Evolutionary conservation across 768 basidiomycete genomes (phyloP).

Genomic region (Hebeloma cylindrosporum): DNA sequence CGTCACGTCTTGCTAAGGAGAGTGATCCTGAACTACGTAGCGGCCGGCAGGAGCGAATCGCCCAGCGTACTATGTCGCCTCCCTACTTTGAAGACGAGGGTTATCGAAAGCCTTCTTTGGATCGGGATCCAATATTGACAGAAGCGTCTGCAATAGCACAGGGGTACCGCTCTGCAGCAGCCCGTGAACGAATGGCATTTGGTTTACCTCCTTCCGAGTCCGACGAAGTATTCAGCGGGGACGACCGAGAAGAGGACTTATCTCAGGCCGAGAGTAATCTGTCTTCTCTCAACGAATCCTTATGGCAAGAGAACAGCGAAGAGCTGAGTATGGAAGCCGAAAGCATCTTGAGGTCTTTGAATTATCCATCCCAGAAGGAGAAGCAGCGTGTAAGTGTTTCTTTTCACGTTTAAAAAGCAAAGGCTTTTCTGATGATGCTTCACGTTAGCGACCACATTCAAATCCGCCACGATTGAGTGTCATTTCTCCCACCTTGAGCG

Average conservation of each 20-base stretch:
- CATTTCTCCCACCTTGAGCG: constrained; percentile 24
- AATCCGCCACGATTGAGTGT: constrained; percentile 24
- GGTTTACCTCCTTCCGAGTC: constrained; percentile 50
- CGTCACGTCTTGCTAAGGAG: not conserved
- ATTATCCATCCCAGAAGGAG: constrained; percentile 22
- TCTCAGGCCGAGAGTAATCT: constrained; percentile 47
- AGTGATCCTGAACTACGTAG: not conserved
- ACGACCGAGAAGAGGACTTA: constrained; percentile 20
- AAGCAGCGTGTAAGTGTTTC: constrained; percentile 14
- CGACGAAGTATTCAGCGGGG: constrained; percentile 26
- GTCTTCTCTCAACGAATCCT: constrained; percentile 41
- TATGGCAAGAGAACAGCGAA: constrained; percentile 41
- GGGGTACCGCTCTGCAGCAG: constrained; percentile 34
- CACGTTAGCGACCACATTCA: constrained; percentile 4
- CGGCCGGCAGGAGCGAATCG: not conserved
- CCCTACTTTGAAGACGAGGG: not conserved
- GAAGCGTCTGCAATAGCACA: constrained; percentile 16
- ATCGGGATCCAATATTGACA: constrained; percentile 4
- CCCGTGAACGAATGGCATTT: constrained; percentile 49
- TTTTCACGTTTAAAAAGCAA: not conserved
- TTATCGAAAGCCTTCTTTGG: not conserved
- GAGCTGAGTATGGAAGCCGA: constrained; percentile 49
- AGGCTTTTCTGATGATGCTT: not conserved
- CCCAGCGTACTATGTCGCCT: not conserved
- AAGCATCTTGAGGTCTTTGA: constrained; percentile 44